phyloP scores from a whole-genome alignment of 768 basidiomycete species.

The Russula lepida region DNA sequence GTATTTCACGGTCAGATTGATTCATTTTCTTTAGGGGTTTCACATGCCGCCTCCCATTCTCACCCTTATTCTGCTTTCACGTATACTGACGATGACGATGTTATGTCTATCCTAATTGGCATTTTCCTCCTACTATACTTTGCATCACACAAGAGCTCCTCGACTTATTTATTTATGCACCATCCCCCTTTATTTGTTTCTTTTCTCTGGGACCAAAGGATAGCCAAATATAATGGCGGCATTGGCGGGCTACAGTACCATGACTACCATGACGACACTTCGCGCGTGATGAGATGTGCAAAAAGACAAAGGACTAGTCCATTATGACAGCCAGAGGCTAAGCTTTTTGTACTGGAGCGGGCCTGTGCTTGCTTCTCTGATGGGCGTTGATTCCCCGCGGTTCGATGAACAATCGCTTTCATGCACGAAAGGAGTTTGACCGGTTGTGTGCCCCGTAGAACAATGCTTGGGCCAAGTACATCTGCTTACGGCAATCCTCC shows the following conservation, averaged over 20 bases:
- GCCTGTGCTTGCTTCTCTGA: conserved; percentile 2
- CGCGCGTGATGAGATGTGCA: not conserved
- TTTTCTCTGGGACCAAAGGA: not conserved
- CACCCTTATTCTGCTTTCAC: not conserved
- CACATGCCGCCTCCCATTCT: not conserved
- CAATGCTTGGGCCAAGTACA: not conserved
- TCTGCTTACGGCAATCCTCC: not conserved
- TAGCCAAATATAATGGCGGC: conserved; percentile 1
- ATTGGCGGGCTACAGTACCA: not conserved
- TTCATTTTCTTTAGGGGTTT: not conserved
- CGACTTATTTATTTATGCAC: not conserved
- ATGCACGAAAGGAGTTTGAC: not conserved
- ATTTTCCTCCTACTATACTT: not conserved
- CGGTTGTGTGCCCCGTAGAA: not conserved
- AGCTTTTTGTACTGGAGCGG: not conserved
- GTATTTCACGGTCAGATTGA: not conserved
- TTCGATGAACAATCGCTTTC: not conserved
- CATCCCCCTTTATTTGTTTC: not conserved
- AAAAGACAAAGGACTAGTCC: not conserved
- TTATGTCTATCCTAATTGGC: not conserved
- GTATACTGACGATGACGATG: not conserved
- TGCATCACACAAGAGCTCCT: not conserved
- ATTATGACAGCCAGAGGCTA: not conserved
- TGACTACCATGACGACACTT: not conserved
- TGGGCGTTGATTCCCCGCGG: too few species aligned